These are phyloP conservation scores for Anthracocystis panici-leucophaei DNA, from an alignment of 1,284 basidiomycete species.

Conservation along the genomic window DNA sequence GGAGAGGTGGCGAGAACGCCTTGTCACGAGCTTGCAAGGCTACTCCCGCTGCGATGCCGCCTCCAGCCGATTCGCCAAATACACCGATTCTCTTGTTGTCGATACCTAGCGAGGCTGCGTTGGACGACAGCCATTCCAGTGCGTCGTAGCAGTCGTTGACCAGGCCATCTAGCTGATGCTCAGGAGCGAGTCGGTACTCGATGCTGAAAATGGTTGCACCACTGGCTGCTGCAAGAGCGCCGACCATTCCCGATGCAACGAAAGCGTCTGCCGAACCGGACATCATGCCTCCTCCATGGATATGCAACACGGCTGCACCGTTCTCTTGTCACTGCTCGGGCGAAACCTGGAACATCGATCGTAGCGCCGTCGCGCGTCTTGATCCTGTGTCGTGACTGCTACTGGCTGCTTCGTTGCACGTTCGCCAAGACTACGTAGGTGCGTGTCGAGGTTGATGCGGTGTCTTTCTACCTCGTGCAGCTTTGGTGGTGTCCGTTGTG, in stretches of 20 bases:
- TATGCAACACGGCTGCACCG: slow-evolving; percentile 26
- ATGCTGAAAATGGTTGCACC: slow-evolving; percentile 21
- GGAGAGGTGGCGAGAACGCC: slow-evolving; percentile 20
- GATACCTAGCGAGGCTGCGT: slow-evolving; percentile 25
- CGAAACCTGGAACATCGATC: slow-evolving; percentile 27
- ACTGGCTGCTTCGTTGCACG: slow-evolving; percentile 8
- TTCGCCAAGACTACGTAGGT: not conserved
- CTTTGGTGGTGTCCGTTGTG: slow-evolving; percentile 6
- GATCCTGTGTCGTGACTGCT: slow-evolving; percentile 27
- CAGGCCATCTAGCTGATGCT: slow-evolving; percentile 20
- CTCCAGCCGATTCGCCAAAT: slow-evolving; percentile 38
- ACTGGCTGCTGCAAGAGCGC: not conserved
- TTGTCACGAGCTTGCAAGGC: slow-evolving; percentile 36
- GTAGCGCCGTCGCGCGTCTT: slow-evolving; percentile 26
- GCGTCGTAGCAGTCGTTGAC: slow-evolving; percentile 42
- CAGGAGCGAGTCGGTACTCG: slow-evolving; percentile 36
- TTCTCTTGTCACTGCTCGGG: slow-evolving; percentile 19
- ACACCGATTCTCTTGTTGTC: slow-evolving; percentile 28
- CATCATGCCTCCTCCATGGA: slow-evolving; percentile 39
- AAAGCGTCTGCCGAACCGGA: slow-evolving; percentile 17
- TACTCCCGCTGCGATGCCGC: slow-evolving; percentile 35
- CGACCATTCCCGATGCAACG: slow-evolving; percentile 7
- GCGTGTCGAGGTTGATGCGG: slow-evolving; percentile 5
- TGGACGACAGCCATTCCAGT: slow-evolving; percentile 22
- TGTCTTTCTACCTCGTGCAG: slow-evolving; percentile 20